Evolutionary conservation across 306 rosid genomes (phyloP).

Genomic region (Morella rubra): DNA sequence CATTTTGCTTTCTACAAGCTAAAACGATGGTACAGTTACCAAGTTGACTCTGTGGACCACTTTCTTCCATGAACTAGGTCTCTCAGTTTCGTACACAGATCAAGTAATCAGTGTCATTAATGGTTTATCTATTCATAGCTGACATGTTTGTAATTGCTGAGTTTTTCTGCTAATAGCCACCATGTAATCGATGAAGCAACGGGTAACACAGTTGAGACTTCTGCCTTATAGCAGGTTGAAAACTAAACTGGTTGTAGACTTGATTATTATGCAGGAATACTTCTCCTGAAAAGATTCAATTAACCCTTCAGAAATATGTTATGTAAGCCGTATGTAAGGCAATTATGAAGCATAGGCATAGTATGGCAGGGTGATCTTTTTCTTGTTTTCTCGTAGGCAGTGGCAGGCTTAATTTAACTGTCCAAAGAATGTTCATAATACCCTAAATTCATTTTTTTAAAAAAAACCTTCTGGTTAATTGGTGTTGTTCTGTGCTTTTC

Average conservation of each 20-base stretch:
- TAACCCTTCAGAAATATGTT: not conserved
- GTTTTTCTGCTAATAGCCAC: not conserved
- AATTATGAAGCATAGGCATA: not conserved
- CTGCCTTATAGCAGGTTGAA: not conserved
- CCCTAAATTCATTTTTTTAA: not conserved
- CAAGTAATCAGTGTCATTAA: not conserved
- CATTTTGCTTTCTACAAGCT: not conserved
- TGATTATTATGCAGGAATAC: not conserved
- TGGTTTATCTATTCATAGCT: not conserved
- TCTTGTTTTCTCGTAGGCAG: not conserved
- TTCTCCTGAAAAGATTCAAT: not conserved
- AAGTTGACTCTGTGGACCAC: not conserved
- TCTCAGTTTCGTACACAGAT: not conserved
- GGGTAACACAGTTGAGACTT: no score
- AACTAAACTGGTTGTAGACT: not conserved
- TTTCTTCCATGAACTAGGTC: not conserved
- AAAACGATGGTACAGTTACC: not conserved
- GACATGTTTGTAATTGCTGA: slow-evolving; percentile 2
- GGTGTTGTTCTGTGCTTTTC: not conserved
- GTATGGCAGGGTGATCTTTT: not conserved
- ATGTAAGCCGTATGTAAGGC: not conserved
- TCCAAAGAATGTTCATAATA: not conserved
- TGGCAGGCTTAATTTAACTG: not conserved
- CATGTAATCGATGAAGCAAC: no score
- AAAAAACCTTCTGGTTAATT: not conserved